Evolutionary conservation across 306 rosid species (phyloP).

Genomic region (Vicia sativa): DNA sequence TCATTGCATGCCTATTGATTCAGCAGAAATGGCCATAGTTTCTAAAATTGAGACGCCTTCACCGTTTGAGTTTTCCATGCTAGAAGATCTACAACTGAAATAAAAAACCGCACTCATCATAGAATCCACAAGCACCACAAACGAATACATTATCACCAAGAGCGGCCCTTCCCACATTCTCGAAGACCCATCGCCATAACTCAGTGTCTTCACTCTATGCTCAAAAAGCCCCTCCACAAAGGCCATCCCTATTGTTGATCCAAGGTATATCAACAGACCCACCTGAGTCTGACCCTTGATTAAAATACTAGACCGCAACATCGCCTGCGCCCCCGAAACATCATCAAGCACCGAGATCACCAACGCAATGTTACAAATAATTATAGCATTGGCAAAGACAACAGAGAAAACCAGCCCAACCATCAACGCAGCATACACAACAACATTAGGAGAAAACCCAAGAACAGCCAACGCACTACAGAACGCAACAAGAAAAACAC

Average conservation of each 20-base stretch:
- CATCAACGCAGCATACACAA: conserved; percentile 65
- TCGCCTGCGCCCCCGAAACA: conserved; percentile 88
- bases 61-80: conserved; percentile 44
- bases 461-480: conserved; percentile 66
- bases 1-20: conserved; percentile 58
- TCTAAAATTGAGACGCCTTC: conserved; percentile 59
- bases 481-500: conserved; percentile 66
- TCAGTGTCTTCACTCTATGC: conserved; percentile 88
- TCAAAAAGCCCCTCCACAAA: conserved; percentile 93
- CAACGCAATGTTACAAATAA: conserved; percentile 73
- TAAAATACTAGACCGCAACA: conserved; percentile 68
- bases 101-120: conserved; percentile 89
- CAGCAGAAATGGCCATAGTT: conserved; percentile 58
- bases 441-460: conserved; percentile 53
- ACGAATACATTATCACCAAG: conserved; percentile 91
- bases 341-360: conserved; percentile 90
- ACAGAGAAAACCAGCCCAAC: conserved; percentile 74
- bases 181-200: conserved; percentile 98
- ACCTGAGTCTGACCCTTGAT: conserved; percentile 92
- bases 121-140: conserved; percentile 83
- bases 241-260: conserved; percentile 85
- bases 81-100: conserved; percentile 69
- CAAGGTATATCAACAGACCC: conserved; percentile 80
- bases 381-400: conserved; percentile 79
- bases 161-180: conserved; percentile 99